Evolutionary conservation across 306 rosid genomes (phyloP), one percentile per base, ranked within the genome.

Genomic region (Cicer chorassanicum): DNA sequence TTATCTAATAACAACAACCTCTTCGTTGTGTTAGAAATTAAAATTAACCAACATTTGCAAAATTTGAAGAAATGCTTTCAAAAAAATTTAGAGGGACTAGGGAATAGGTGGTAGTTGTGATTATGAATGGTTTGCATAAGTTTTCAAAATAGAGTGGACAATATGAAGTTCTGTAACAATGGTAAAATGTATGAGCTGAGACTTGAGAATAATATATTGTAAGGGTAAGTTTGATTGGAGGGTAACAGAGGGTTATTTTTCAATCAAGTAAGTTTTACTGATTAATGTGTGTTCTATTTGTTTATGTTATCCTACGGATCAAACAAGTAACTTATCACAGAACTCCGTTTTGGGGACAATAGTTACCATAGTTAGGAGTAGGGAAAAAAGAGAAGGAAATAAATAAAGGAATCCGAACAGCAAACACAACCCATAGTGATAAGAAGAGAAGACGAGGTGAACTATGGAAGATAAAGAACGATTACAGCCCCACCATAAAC

Each of bases 1-100:
- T 21, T 21, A 21, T 21, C 49, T 16, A 18, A 46, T 44, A 16
- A 74, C 41, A 62, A 6, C 49, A 61, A 62, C 48, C 62, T 74
- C 40, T 10, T 21, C 51, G 10, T 12, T 49, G 19, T 49, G 41
- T 61, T 34, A 8, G 49, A 34, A 73, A 41, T 13, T 16, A 36
- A 62, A 62, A 49, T 15, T 13, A 64, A 50, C 18, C 42, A 62
- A 49, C 13, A 38, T 49, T 7, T 6, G 62, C 11, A n/a, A 16
- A 46, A 61, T 34, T 45, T 46, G 19, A 18, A 45, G 7, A 67
- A 68, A 68, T 9, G 24, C 1, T 19, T 8, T 21, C 9, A 15
- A 64, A 3, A 8, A 64, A 40, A 4, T 4, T 10, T 4, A 6
- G 9, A 8, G 70, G 9, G 3, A 21, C 29, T 21, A 21, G 29